Evolutionary conservation across 2,329 filamentous ascomycete species (phyloP).

Genomic region (Shiraia sp.): DNA sequence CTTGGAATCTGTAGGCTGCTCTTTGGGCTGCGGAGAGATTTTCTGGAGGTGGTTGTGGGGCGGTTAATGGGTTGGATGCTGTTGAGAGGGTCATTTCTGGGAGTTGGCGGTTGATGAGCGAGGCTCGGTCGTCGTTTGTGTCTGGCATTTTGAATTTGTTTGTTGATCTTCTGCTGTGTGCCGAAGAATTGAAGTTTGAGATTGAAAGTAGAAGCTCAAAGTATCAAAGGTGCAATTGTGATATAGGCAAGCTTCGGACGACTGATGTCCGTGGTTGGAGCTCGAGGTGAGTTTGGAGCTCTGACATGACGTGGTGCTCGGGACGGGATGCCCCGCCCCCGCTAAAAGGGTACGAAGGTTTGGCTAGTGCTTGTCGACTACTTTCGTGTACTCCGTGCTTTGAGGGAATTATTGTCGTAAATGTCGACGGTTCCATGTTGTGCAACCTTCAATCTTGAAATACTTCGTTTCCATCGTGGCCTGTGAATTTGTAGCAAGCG

Average conservation of each 20-base stretch:
- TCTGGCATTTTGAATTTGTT: constrained; percentile 32
- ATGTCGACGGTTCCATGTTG: no score
- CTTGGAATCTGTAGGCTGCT: constrained; percentile 55
- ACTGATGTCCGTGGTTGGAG: constrained; percentile 17
- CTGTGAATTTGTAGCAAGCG: no score
- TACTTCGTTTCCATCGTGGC: no score
- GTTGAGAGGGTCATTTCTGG: constrained; percentile 57
- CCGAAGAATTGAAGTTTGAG: neutral
- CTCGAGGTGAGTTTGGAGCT: constrained; percentile 7
- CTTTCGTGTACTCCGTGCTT: no score
- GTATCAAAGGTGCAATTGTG: neutral
- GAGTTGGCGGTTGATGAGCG: constrained; percentile 50
- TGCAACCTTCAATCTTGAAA: no score
- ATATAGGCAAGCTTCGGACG: constrained; percentile 11
- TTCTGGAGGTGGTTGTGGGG: constrained; percentile 50
- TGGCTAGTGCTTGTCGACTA: no score
- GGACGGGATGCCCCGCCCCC: constrained; percentile 10
- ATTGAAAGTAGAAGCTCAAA: neutral
- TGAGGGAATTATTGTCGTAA: no score
- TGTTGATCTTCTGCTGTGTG: neutral
- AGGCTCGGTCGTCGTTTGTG: constrained; percentile 46
- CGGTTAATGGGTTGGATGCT: constrained; percentile 47
- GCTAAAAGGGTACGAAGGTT: no score
- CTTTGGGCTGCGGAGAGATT: constrained; percentile 47
- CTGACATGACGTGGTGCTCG: constrained; percentile 15